Percentiles rank a stretch among this genome's conserved stretches.
Evolutionary conservation across 2,329 filamentous ascomycete species (phyloP).

Genomic region (Achaetomium macrosporum): DNA sequence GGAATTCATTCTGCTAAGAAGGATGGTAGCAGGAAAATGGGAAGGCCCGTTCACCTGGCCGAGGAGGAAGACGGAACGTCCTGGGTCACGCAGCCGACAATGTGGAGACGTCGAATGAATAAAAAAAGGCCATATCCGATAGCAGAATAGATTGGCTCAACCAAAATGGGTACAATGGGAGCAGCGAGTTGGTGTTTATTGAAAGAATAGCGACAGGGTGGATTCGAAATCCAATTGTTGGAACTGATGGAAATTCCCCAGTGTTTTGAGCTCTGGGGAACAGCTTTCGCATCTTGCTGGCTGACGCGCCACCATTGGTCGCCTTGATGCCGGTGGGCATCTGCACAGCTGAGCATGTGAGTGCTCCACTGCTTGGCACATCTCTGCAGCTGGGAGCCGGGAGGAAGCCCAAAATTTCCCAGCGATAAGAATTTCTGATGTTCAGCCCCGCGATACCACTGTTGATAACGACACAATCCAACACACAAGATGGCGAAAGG

Average conservation of each 20-base stretch:
- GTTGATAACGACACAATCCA: background rate
- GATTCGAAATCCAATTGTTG: background rate
- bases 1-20: slow-evolving; percentile 33
- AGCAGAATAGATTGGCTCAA: background rate
- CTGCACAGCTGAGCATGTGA: no score
- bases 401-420: slow-evolving; percentile 1
- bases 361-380: no score
- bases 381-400: background rate
- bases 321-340: no score
- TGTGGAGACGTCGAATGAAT: slow-evolving; percentile 1
- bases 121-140: slow-evolving; percentile 15
- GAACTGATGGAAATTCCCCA: no score
- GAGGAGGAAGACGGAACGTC: background rate
- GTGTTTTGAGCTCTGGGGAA: no score
- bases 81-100: slow-evolving; percentile 12
- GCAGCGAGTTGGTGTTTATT: background rate
- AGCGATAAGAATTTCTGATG: slow-evolving; percentile 14
- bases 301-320: no score
- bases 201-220: slow-evolving; percentile 1
- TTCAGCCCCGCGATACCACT: background rate
- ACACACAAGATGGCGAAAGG: slow-evolving; percentile 32
- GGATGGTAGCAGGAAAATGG: background rate
- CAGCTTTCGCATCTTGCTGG: no score
- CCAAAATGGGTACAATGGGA: background rate
- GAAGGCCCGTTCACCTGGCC: background rate